Base-by-base conservation (phyloP, 116 monocot genomes). In the Thalassia testudinum region DNA sequence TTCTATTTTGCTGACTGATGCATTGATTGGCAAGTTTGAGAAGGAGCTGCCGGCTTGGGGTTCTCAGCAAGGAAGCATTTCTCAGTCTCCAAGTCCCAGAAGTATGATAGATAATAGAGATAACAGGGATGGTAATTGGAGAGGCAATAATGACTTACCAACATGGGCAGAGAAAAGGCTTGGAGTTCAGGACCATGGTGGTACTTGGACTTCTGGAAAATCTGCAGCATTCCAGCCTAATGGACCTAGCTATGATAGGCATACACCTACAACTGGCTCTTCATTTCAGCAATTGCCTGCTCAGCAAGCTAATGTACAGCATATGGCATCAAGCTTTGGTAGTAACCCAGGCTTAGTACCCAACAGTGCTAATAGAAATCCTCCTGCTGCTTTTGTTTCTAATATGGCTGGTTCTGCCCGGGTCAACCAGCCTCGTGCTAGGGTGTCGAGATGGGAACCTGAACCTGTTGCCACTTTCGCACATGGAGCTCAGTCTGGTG, bases 1-100 rank as follows among this genome's bases (percentile, higher is more conserved):
- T 55, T 78, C 83, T 7, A 71, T 99, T 50, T 65, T 86, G 23
- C 52, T 99, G 69, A 62, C 82, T 37, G 90, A 99, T 76, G 86
- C 80, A 52, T 69, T 99, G 56, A 24, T 29, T 54, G 90, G 99
- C 34, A 99, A 72, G 62, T 80, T 90, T 48, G 60, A 77, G 18
- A 85, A 80, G 21, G 85, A 75, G 22, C 43, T 62, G 2, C 58
- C 69, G 5, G 34, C 47, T n/a, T 43, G 27, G 44, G 58, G 70
- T 37, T 64, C 58, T 47, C 75, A 62, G 37, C 49, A 49, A 38
- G 53, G 26, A 20, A 62, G 26, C 43, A 25, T 48, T 7, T 27
- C 49, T 43, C 67, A 67, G 34, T 43, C 47, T 59, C 37, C 50
- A 43, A 76, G 61, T 37, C 37, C 54, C 24, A 15, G 42, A 24